Base-by-base conservation (phyloP, 306 rosid genomes). In the Oemleria cerasiformis region DNA sequence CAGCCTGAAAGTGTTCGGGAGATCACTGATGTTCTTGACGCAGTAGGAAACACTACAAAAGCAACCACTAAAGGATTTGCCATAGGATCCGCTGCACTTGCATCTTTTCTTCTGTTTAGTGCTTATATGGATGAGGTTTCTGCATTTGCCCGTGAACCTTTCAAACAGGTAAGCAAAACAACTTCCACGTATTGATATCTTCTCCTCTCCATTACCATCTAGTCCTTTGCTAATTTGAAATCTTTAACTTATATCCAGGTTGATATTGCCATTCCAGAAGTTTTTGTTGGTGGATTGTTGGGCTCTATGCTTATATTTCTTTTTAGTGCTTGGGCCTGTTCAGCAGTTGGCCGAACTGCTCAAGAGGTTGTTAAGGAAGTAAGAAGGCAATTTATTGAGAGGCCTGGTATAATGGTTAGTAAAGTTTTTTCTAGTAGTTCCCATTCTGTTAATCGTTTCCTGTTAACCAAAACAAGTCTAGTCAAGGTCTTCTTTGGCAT, bases 371-470 rank as follows among this genome's bases (percentile, higher is more conserved):
- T 94, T 72, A 91, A 85, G 73, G 99, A 94, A 94, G 99, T 94
- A 25, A 83, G 99, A 80, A 82, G 97, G 82, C 99, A 94, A 78
- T 94, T 94, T 83, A 89, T 94, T 82, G 97, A 94, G 87, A 86
- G 96, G 88, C 99, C 97, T 73, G 97, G 99, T 79, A 94, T 94
- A 82, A 94, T 94, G 99, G 99, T 94, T 75, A 78, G 99, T 83
- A 69, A 14, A 55, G 70, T 68, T 78, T 75, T 30, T 63, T 57
- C 49, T 75, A 40, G 69, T 77, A 75, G 78, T 73, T 49, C 61
- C 47, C 38, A 1, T 45, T 39, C 41, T 62, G 16, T 53, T 41
- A 16, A 14, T 21, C 17, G 7, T 42, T 25, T 49, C 16, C 7
- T 14, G 5, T 14, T 49, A 49, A 16, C 54, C 55, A 49, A 49